phyloP scores from a whole-genome alignment of 2,329 filamentous ascomycete genomes.

The Trichoderma asperellum region DNA sequence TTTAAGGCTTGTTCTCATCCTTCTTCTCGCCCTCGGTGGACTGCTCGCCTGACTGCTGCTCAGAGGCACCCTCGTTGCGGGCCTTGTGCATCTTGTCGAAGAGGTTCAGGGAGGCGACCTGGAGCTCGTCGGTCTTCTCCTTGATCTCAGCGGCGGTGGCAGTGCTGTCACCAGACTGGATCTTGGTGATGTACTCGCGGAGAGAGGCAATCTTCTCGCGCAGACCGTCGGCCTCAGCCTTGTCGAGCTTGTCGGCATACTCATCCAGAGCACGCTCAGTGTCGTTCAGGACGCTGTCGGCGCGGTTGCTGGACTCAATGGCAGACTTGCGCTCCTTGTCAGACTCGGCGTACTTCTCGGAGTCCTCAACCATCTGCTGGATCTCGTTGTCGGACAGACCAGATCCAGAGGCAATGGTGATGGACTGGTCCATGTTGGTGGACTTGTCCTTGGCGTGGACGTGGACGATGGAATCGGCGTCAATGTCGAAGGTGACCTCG shows the following conservation, averaged over 20 bases:
- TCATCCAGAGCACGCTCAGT: slow-evolving; percentile 98
- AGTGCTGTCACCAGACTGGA: slow-evolving; percentile 85
- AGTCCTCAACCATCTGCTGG: slow-evolving; percentile 95
- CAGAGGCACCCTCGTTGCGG: slow-evolving; percentile 64
- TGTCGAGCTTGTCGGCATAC: slow-evolving; percentile 94
- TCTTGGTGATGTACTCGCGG: slow-evolving; percentile 90
- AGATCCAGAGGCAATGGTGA: slow-evolving; percentile 97
- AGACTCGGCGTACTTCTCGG: slow-evolving; percentile 91
- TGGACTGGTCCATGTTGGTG: slow-evolving; percentile 99
- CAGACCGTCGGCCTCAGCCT: slow-evolving; percentile 90
- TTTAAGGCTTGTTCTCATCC: slow-evolving; percentile 70
- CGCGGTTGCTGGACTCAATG: slow-evolving; percentile 96
- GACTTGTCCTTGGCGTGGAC: slow-evolving; percentile 99
- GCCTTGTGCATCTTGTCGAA: slow-evolving; percentile 99
- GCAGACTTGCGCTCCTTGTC: slow-evolving; percentile 96
- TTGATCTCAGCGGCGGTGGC: slow-evolving; percentile 92
- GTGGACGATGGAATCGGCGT: slow-evolving; percentile 96
- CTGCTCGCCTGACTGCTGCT: slow-evolving; percentile 55
- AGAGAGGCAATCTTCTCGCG: slow-evolving; percentile 88
- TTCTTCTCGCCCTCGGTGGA: slow-evolving; percentile 75
- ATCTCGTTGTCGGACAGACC: slow-evolving; percentile 96
- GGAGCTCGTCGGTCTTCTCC: slow-evolving; percentile 97
- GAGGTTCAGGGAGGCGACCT: slow-evolving; percentile 91
- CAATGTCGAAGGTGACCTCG: slow-evolving; percentile 98
- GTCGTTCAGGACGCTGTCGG: slow-evolving; percentile 94